These are phyloP conservation scores for Mariannaea elegans DNA, from an alignment of 2,329 filamentous ascomycete genomes.

Conservation along the genomic window DNA sequence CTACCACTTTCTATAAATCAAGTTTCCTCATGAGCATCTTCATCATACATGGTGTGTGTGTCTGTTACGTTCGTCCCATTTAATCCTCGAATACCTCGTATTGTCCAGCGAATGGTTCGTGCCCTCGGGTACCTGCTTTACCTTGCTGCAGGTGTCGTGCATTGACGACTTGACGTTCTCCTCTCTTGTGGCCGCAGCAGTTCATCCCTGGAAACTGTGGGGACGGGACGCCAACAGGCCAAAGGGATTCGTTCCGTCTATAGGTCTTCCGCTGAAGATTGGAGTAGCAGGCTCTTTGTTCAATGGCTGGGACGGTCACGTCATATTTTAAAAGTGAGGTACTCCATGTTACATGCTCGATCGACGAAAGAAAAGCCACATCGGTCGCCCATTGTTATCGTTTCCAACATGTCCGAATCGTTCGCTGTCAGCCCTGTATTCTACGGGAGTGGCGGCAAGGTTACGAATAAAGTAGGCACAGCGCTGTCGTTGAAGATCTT, in stretches of 20 bases:
- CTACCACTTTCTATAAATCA: constrained; percentile 8
- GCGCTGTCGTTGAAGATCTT: not conserved
- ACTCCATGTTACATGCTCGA: not conserved
- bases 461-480: not conserved
- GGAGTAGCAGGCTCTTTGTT: not conserved
- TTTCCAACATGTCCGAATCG: not conserved
- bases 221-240: not conserved
- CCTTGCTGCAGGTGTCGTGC: not conserved
- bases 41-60: not conserved
- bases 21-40: not conserved
- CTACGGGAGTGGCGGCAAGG: not conserved
- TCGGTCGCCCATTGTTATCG: no score
- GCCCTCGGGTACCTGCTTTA: not conserved
- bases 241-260: not conserved
- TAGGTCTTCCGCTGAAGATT: not conserved
- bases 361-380: not conserved
- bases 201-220: constrained; percentile 1
- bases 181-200: not conserved
- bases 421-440: not conserved
- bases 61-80: not conserved
- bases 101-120: not conserved
- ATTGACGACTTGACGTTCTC: not conserved
- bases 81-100: not conserved
- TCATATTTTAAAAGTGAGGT: not conserved
- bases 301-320: not conserved